A percentile compares a stretch with the other conserved stretches of the same genome.
phyloP scores from a whole-genome alignment of 1,284 basidiomycete species.

The Gomphus sp. region DNA sequence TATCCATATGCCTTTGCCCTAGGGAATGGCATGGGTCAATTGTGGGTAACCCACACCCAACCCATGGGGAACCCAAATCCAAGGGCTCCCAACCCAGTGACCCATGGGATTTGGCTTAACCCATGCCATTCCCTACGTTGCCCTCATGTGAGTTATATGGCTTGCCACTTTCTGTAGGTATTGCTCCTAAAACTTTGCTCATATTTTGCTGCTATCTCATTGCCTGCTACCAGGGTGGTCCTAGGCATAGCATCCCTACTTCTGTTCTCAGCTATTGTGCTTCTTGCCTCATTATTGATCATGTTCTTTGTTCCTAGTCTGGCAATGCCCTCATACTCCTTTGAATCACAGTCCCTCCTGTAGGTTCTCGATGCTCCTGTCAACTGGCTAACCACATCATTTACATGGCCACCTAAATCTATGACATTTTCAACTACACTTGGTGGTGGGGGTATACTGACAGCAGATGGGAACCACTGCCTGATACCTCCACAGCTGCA shows the following conservation, averaged over 20 bases:
- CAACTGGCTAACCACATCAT: constrained; percentile 53
- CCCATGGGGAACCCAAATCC: too few relatives aligned
- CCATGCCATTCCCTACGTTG: too few relatives aligned
- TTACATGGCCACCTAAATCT: constrained; percentile 42
- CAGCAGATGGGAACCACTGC: constrained; percentile 2
- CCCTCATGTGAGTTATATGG: constrained; percentile 55
- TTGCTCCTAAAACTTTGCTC: constrained; percentile 16
- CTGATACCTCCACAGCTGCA: not conserved
- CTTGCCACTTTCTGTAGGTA: constrained; percentile 67
- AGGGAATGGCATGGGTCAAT: too few relatives aligned
- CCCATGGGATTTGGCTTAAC: too few relatives aligned
- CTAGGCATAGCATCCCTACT: constrained; percentile 55
- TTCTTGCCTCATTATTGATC: constrained; percentile 63
- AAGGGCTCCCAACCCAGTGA: too few relatives aligned
- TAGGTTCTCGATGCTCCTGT: constrained; percentile 47
- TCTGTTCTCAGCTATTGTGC: constrained; percentile 57
- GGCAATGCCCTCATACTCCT: constrained; percentile 22
- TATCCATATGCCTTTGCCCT: too few relatives aligned
- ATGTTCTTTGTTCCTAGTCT: constrained; percentile 43
- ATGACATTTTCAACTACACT: not conserved
- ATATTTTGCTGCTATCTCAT: too few relatives aligned
- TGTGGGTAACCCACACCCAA: too few relatives aligned
- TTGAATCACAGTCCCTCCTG: constrained; percentile 26
- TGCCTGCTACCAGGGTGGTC: constrained; percentile 37
- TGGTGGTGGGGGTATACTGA: constrained; percentile 1